Evolutionary conservation across 331 rosid genomes (phyloP), one percentile per base, ranked within the genome.

Genomic region (Dryas integrifolia): DNA sequence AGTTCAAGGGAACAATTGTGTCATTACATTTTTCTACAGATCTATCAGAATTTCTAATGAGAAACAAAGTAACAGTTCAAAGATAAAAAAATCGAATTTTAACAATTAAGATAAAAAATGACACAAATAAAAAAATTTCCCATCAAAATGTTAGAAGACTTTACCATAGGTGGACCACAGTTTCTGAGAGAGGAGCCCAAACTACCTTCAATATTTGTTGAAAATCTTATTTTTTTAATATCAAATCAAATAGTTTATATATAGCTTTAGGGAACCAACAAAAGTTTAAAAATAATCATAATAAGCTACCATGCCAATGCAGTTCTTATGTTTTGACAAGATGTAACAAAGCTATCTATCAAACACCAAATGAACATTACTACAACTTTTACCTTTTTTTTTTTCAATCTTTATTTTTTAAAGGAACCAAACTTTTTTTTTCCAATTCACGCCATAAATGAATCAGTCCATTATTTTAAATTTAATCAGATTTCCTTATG

Each of bases 1-100:
- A 69, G 41, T 47, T 72, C 69, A 57, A 44, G 74, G 38, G 38
- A 53, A 56, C 9, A 15, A 49, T 48, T 49, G 61, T 57, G 18
- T 16, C 51, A 70, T 26, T 67, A 49, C 57, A 49, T 49, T 18
- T 21, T 26, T 4, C 50, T 39, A 62, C 14, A 45, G 13, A 58
- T 40, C 5, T 10, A 5, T n/a, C 65, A 14, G n/a, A 11, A 73
- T 61, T 41, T 63, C 7, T 30, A 21, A 59, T 18, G 67, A 30
- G 30, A 55, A 12, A 35, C 18, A 49, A 69, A 59, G 3, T 43
- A 62, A 58, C 24, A 16, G 40, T 45, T 66, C 78, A 5, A 46
- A 26, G 16, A 69, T 44, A 41, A 55, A 5, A 5, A 4, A 43
- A 30, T 60, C 9, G 26, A 72, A 21, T 18, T 50, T 30, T 26